A percentile compares a stretch with the other conserved stretches of the same genome.
Evolutionary conservation across 768 basidiomycete genomes (phyloP).

Genomic region (Kwoniella mangroviensis): DNA sequence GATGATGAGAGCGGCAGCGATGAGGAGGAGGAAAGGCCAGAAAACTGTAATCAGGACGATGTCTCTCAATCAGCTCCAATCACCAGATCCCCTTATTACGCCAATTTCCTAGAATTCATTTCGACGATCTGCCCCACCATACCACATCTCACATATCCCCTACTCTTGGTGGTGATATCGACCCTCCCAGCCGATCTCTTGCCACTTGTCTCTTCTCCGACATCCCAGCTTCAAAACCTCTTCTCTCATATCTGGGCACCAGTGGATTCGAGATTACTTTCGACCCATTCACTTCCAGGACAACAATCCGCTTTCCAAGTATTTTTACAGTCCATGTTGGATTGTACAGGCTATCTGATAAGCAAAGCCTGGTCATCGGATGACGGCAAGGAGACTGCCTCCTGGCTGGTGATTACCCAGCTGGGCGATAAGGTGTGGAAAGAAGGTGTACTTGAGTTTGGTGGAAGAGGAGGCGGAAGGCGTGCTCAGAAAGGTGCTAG

Average conservation of each 20-base stretch:
- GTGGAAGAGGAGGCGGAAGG: constrained; percentile 35
- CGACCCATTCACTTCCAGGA: constrained; percentile 63
- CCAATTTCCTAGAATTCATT: constrained; percentile 78
- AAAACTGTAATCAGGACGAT: constrained; percentile 42
- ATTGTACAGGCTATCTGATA: constrained; percentile 70
- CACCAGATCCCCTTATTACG: constrained; percentile 61
- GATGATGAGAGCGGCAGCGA: constrained; percentile 55
- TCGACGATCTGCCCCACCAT: constrained; percentile 77
- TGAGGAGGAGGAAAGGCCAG: constrained; percentile 60
- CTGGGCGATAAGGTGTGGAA: constrained; percentile 58
- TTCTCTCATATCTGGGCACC: constrained; percentile 85
- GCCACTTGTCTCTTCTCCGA: constrained; percentile 36
- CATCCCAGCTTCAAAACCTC: constrained; percentile 62
- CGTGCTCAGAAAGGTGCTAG: constrained; percentile 23
- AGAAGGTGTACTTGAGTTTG: constrained; percentile 51
- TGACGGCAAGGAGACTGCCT: constrained; percentile 47
- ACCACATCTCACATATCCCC: constrained; percentile 78
- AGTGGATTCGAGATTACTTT: constrained; percentile 69
- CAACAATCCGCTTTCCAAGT: constrained; percentile 64
- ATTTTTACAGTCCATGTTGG: constrained; percentile 71
- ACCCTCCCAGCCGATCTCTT: constrained; percentile 67
- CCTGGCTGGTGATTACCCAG: constrained; percentile 58
- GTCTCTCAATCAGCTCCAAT: neutral
- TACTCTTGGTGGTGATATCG: constrained; percentile 77
- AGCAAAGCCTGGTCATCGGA: constrained; percentile 46